Evolutionary conservation across 192 early-diverging fungal species (phyloP).

Genomic region (Coemansia sp.): DNA sequence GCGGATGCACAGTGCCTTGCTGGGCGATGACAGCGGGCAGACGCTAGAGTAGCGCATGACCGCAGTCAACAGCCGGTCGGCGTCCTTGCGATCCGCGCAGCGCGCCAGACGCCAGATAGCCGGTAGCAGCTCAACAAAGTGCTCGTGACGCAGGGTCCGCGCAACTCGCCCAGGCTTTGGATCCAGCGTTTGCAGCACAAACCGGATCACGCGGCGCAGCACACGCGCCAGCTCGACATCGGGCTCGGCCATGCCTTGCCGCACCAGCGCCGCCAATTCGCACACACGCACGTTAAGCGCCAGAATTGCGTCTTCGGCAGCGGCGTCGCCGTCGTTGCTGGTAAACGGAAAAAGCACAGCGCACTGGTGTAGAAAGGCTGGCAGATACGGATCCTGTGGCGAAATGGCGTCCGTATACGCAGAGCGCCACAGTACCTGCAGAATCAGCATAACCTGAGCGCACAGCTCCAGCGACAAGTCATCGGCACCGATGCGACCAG

Average conservation of each 20-base stretch:
- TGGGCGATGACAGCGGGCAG: constrained; percentile 23
- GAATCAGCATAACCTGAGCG: constrained; percentile 58
- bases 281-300: constrained; percentile 26
- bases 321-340: constrained; percentile 40
- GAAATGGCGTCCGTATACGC: constrained; percentile 28
- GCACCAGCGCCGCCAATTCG: constrained; percentile 32
- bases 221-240: neutral
- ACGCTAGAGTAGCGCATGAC: constrained; percentile 20
- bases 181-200: constrained; percentile 25
- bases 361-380: constrained; percentile 63
- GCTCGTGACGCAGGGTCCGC: constrained; percentile 13
- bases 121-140: constrained; percentile 32
- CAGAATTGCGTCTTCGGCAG: constrained; percentile 34
- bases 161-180: neutral
- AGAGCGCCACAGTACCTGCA: constrained; percentile 70
- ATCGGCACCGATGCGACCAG: constrained; percentile 35
- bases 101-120: constrained; percentile 35
- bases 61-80: constrained; percentile 19
- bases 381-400: constrained; percentile 23
- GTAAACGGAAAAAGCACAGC: constrained; percentile 77
- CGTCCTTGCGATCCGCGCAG: constrained; percentile 13
- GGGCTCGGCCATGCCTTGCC: neutral
- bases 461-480: constrained; percentile 62
- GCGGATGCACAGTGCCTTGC: constrained; percentile 37
- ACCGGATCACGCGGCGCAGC: constrained; percentile 10